Evolutionary conservation across 148 eudicot genomes (phyloP), one percentile per base, ranked within the genome.

Genomic region (Camellia japonica): DNA sequence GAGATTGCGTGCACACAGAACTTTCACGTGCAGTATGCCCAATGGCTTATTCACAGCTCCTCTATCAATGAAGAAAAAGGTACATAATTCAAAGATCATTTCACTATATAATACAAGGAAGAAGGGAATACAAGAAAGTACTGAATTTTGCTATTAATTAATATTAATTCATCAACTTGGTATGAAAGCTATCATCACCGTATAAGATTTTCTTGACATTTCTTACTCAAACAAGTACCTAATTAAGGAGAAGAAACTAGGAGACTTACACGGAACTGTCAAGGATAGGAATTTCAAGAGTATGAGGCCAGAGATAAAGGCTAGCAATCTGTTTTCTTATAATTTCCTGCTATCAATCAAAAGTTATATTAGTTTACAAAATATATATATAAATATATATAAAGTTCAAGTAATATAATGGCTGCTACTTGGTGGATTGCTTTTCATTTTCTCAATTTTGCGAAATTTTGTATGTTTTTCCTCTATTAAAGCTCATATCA

Each of bases 241-340:
- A 63, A 20, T 2, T 4, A 2, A 69, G 54, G n/a, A 69, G 23
- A 69, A 7, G 23, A 69, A 46, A 47, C 52, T 47, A 18, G n/a
- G 47, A 59, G 44, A 81, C 95, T 85, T 91, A 93, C 98, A 80
- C 56, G 64, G 92, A 85, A 79, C 74, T 68, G 78, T 91, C 97
- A 44, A 93, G 91, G 41, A 93, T 68, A 60, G 91, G 95, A 71
- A 93, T 81, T 84, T 90, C 91, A 54, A 85, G 88, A 69, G 81
- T 72, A 46, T 88, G 90, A 77, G 97, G 95, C 97, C 97, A 93
- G 60, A 87, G 90, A 83, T 88, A 93, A 54, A 91, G 90, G 79
- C 85, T 89, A 60, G 95, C 91, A 79, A 91, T 87, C 79, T 90
- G 90, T 65, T 83, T 90, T 85, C 79, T 88, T 61, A 93, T 89